Base-by-base conservation (phyloP, 2,329 filamentous ascomycete genomes). In the Aspergillus persii region DNA sequence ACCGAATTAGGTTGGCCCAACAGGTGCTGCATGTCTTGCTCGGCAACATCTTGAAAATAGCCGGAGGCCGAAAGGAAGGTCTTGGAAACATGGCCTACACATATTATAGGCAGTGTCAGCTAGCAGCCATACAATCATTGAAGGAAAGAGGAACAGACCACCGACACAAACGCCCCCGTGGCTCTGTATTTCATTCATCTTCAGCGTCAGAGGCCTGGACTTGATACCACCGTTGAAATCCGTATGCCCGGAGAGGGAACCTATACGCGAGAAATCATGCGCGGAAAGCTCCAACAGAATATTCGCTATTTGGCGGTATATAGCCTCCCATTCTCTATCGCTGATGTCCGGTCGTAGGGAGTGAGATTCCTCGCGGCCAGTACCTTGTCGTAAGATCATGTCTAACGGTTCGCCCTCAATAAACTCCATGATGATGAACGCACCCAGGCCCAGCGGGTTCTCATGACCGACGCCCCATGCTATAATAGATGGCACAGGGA, bases 371-470 rank as follows among this genome's bases (percentile, higher is more conserved):
- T 48, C 56, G 8, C 39, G 36, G 4, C 36, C 50, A 27, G 36
- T 29, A 39, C 36, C 4, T 49, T 58, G 56, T 27, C 56, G 26
- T 44, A 58, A 53, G 49, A 53, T 58, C 39, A 15, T 18, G 31
- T 58, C 50, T 36, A 58, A 39, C 18, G 56, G 56, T 49, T 58
- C 39, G 23, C 51, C 44, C 15, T 58, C 50, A 44, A 58, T 54
- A 54, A 49, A 54, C 29, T 58, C 56, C 53, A 55, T 59, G 47
- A 59, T 55, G 18, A 53, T 59, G 47, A 55, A 59, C 18, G 52
- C 8, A 1, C 57, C 48, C 23, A 56, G 29, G 7, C 47, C 52
- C 3, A 52, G 18, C 48, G 57, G 57, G 39, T 49, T 59, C 27
- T 55, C 57, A 6, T 51, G n/a, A 29, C 47, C 47, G 23, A 36